phyloP scores from a whole-genome alignment of 306 rosid genomes.

The Morella rubra region DNA sequence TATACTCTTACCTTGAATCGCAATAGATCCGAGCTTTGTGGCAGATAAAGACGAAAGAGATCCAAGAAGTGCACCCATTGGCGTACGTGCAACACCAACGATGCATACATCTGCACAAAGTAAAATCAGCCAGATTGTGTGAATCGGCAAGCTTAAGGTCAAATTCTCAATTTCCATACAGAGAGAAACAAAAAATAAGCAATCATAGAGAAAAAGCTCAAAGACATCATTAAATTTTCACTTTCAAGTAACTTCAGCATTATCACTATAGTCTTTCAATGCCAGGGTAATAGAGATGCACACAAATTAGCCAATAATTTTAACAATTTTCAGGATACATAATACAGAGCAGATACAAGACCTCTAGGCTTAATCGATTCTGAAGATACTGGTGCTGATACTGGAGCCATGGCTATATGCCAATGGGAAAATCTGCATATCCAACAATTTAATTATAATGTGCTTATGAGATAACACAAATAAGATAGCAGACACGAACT shows the following conservation, averaged over 20 bases:
- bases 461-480: constrained; percentile 3
- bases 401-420: constrained; percentile 59
- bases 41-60: constrained; percentile 79
- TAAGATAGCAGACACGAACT: constrained; percentile 6
- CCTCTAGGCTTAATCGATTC: constrained; percentile 81
- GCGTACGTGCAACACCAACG: constrained; percentile 97
- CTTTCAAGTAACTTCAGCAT: neutral
- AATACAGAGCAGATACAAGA: constrained; percentile 24
- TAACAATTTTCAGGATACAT: neutral
- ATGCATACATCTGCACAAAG: constrained; percentile 80
- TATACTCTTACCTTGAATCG: constrained; percentile 64
- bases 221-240: neutral
- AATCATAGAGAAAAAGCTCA: neutral
- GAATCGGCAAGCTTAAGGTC: constrained; percentile 13
- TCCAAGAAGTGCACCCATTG: constrained; percentile 96
- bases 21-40: constrained; percentile 89
- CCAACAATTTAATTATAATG: constrained; percentile 14
- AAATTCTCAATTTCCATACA: constrained; percentile 3
- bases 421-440: constrained; percentile 38
- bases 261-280: neutral
- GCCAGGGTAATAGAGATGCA: neutral
- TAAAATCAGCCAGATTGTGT: constrained; percentile 20
- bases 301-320: neutral
- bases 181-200: neutral
- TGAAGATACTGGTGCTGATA: constrained; percentile 49